Evolutionary conservation across 768 basidiomycete species (phyloP).

Genomic region (Tulasnella sp.): DNA sequence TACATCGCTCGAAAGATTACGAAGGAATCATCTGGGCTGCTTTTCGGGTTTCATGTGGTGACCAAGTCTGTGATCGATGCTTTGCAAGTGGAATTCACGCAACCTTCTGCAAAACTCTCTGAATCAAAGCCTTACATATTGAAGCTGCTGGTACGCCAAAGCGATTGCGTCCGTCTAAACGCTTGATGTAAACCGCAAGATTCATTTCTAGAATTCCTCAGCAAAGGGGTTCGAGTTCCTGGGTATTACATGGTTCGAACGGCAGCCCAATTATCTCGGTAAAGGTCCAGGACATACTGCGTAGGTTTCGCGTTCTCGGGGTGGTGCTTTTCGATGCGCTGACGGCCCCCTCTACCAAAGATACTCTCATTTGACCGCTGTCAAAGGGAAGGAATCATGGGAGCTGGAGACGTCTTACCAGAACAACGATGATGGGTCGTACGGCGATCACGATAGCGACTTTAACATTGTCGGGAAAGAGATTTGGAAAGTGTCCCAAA

Average conservation of each 20-base stretch:
- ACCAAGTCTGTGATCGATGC: neutral
- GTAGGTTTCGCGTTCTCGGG: neutral
- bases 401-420: neutral
- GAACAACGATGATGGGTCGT: constrained; percentile 1
- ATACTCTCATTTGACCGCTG: neutral
- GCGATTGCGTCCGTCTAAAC: neutral
- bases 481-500: neutral
- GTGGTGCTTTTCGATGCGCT: neutral
- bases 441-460: neutral
- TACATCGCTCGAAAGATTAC: constrained; percentile 4
- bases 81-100: constrained; percentile 8
- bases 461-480: neutral
- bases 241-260: neutral
- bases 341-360: neutral
- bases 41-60: neutral
- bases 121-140: neutral
- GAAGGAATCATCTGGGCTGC: neutral
- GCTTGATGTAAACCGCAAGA: neutral
- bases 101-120: neutral
- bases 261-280: neutral
- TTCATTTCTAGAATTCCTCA: neutral
- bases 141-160: neutral
- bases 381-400: neutral
- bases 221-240: neutral
- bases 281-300: constrained; percentile 5